A percentile compares a stretch with the other conserved stretches of the same genome.
phyloP scores from a whole-genome alignment of 129 eudicot genomes.

The Tagetes erecta region DNA sequence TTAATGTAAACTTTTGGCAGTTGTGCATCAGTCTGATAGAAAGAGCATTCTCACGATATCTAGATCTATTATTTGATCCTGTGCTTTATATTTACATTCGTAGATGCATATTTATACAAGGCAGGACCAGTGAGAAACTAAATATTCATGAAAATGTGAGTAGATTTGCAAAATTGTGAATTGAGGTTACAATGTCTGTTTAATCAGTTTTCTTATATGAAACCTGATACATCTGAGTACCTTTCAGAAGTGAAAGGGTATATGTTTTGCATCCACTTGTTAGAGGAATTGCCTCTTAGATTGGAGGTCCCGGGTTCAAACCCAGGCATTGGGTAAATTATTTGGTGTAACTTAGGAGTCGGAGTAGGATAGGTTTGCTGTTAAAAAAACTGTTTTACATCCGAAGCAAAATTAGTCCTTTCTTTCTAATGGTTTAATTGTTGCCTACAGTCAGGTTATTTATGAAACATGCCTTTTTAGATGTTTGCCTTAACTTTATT shows the following conservation, averaged over 20 bases:
- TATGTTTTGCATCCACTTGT: neutral
- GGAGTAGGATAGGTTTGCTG: too few relatives aligned
- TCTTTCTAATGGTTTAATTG: constrained; percentile 9
- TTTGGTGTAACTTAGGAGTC: too few relatives aligned
- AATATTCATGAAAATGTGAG: neutral
- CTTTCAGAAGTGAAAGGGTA: constrained; percentile 1
- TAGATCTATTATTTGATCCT: neutral
- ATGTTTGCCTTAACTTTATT: constrained; percentile 3
- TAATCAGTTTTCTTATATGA: neutral
- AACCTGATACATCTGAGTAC: neutral
- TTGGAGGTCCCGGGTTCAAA: too few relatives aligned
- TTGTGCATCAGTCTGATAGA: neutral
- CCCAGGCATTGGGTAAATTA: too few relatives aligned
- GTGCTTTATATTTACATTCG: neutral
- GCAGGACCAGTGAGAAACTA: neutral
- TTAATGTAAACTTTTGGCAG: neutral
- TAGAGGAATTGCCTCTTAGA: too few relatives aligned
- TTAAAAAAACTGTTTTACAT: neutral
- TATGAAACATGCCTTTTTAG: constrained; percentile 15
- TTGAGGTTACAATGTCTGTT: neutral
- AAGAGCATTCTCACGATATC: neutral
- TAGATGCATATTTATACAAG: neutral
- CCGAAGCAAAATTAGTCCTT: constrained; percentile 8
- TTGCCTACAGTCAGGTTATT: neutral
- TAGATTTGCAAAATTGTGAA: neutral